Conservation (phyloP, 2,329 filamentous ascomycete genomes). For the Chrysosporium queenslandicum region DNA sequence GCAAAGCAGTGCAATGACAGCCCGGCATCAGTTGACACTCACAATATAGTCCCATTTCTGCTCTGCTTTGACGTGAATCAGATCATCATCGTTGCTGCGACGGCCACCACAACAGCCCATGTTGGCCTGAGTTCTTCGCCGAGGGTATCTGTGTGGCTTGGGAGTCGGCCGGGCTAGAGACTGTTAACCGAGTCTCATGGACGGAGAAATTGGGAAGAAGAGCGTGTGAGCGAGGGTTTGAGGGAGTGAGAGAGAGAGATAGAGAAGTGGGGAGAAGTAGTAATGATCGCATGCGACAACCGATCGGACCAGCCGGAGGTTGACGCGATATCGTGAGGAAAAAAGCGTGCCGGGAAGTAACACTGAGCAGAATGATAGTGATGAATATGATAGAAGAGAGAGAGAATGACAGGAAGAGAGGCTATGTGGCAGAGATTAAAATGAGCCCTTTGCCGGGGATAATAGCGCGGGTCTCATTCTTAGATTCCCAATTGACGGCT, state of each 20-base stretch:
- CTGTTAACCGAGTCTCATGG: background rate
- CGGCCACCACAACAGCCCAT: slow-evolving; percentile 59
- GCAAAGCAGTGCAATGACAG: too few relatives aligned
- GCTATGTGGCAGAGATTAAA: background rate
- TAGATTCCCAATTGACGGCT: too few relatives aligned
- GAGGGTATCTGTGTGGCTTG: background rate
- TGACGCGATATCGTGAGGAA: background rate
- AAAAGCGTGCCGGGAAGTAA: slow-evolving; percentile 1
- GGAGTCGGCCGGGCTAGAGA: background rate
- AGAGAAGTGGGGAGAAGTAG: background rate
- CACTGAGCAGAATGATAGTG: background rate
- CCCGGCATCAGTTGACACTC: slow-evolving; percentile 29
- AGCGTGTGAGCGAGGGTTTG: background rate
- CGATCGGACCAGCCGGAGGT: slow-evolving; percentile 11
- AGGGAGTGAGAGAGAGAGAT: background rate
- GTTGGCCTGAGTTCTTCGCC: slow-evolving; percentile 21
- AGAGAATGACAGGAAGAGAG: background rate
- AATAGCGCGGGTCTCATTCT: background rate
- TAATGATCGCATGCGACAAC: slow-evolving; percentile 7
- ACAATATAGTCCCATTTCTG: slow-evolving; percentile 94
- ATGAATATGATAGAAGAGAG: background rate
- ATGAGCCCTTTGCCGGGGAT: background rate
- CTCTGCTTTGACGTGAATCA: slow-evolving; percentile 61
- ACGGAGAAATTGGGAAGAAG: background rate
- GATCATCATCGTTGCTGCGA: slow-evolving; percentile 43